Evolutionary conservation across 306 rosid genomes (phyloP).

Genomic region (Casuarina glauca): DNA sequence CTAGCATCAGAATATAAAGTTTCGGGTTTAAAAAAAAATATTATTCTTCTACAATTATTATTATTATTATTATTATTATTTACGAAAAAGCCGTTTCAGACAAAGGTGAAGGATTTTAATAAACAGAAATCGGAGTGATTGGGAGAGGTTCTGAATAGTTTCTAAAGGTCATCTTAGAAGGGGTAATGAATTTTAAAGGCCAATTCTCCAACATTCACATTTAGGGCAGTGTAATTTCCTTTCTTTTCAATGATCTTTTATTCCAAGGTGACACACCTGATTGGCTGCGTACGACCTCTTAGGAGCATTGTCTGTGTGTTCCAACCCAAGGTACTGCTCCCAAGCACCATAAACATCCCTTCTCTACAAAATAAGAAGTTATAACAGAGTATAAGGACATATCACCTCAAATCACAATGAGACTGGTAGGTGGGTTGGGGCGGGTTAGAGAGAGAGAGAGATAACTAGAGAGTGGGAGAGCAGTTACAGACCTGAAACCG

Average conservation of each 20-base stretch:
- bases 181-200: background rate
- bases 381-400: constrained; percentile 11
- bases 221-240: too few species aligned
- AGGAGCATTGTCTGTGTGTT: constrained; percentile 87
- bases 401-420: background rate
- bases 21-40: too few species aligned
- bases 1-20: too few species aligned
- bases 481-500: constrained; percentile 69
- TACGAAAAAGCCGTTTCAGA: too few species aligned
- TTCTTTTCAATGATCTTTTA: background rate
- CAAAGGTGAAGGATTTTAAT: too few species aligned
- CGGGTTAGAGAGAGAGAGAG: background rate
- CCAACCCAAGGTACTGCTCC: constrained; percentile 97
- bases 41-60: too few species aligned
- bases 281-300: constrained; percentile 78
- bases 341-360: constrained; percentile 93
- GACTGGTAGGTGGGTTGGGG: background rate
- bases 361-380: constrained; percentile 53
- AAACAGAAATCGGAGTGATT: too few species aligned
- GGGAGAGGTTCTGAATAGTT: background rate
- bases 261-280: constrained; percentile 48
- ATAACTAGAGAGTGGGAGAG: background rate
- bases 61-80: too few species aligned
- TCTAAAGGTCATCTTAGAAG: background rate
- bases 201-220: background rate